These are phyloP conservation scores for Aspergillus saccharolyticus DNA, from an alignment of 495 filamentous ascomycete species.

Conservation along the genomic window DNA sequence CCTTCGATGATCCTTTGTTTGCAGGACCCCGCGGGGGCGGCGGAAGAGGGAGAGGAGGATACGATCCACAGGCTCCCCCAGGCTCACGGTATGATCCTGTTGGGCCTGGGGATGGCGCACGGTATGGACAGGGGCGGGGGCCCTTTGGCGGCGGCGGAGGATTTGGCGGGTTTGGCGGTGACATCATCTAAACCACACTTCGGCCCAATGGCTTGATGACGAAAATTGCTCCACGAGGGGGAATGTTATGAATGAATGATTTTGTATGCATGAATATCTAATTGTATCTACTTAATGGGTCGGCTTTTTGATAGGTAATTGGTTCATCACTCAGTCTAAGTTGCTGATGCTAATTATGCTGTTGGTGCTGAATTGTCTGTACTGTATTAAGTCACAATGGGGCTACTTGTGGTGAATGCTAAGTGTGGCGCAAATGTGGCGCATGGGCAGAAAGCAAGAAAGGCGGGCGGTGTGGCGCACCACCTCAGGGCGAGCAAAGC, in stretches of 20 bases:
- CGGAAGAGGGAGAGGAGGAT: conserved; percentile 40
- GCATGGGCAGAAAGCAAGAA: neutral
- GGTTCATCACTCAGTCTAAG: too few relatives aligned
- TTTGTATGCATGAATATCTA: too few relatives aligned
- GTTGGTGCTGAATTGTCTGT: too few relatives aligned
- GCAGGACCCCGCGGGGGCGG: conserved; percentile 55
- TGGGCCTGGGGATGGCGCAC: conserved; percentile 59
- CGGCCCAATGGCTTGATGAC: conserved; percentile 1
- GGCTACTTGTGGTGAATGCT: too few relatives aligned
- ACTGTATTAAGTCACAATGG: too few relatives aligned
- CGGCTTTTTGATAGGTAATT: too few relatives aligned
- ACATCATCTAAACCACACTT: conserved; percentile 55
- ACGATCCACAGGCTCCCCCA: conserved; percentile 44
- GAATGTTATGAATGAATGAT: conserved; percentile 3
- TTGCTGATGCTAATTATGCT: too few relatives aligned
- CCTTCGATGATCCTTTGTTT: conserved; percentile 90
- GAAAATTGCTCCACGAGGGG: neutral
- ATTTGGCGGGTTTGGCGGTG: conserved; percentile 56
- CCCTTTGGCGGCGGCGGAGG: conserved; percentile 39
- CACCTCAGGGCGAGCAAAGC: conserved; percentile 8
- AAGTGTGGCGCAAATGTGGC: conserved; percentile 2
- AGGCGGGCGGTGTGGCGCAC: conserved; percentile 21
- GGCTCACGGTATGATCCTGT: conserved; percentile 76
- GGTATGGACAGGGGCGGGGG: conserved; percentile 44
- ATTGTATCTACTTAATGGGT: too few relatives aligned